A percentile compares a stretch with the other conserved stretches of the same genome.
Conservation (phyloP, 768 basidiomycete genomes). For the Collybia sp. region DNA sequence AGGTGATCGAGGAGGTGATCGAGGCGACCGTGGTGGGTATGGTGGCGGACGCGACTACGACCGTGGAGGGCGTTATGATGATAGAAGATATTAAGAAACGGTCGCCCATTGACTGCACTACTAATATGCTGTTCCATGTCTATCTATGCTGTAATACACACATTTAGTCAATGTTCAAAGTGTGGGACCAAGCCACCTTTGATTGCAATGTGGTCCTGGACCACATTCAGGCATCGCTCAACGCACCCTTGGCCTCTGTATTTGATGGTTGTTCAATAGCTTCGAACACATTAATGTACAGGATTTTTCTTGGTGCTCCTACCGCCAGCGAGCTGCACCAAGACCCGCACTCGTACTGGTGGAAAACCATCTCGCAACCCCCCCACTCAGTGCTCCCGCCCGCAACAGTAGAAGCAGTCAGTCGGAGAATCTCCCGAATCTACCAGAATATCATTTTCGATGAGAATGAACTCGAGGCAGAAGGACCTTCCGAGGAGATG, state of each 20-base stretch:
- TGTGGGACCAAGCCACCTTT: no score
- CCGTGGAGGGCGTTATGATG: slow-evolving; percentile 21
- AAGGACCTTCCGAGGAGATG: slow-evolving; percentile 12
- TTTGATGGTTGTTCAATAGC: no score
- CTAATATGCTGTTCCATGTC: no score
- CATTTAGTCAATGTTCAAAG: no score
- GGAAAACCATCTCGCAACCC: slow-evolving; percentile 17
- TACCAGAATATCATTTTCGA: slow-evolving; percentile 74
- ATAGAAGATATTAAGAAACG: slow-evolving; percentile 18
- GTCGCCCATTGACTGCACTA: no score
- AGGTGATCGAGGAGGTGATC: slow-evolving; percentile 32
- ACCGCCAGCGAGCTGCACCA: slow-evolving; percentile 6
- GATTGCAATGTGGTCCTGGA: no score
- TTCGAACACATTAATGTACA: background rate
- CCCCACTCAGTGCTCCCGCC: slow-evolving; percentile 31
- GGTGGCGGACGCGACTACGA: slow-evolving; percentile 22
- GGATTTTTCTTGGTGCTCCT: slow-evolving; percentile 12
- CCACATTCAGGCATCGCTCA: no score
- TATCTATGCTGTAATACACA: no score
- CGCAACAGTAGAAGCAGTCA: slow-evolving; percentile 61
- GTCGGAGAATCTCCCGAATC: slow-evolving; percentile 60
- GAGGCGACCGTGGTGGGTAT: slow-evolving; percentile 37
- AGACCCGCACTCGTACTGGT: slow-evolving; percentile 10
- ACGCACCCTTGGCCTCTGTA: no score
- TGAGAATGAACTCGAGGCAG: slow-evolving; percentile 32